A percentile compares a stretch with the other conserved stretches of the same genome.
phyloP scores from a whole-genome alignment of 108 stramenopile genomes.

The Cyclotella sp. region DNA sequence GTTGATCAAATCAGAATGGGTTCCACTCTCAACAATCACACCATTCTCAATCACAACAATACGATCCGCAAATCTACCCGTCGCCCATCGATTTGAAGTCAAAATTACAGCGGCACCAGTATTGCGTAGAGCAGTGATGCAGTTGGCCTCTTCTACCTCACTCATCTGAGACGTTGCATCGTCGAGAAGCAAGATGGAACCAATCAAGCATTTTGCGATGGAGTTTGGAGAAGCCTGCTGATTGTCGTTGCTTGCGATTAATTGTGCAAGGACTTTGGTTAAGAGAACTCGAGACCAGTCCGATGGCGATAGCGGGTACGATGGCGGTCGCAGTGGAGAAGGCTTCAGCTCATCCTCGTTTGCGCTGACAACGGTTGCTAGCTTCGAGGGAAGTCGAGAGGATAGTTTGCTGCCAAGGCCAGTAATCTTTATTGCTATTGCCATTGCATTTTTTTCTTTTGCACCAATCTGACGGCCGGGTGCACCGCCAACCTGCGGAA shows the following conservation, averaged over 20 bases:
- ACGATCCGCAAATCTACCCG: constrained; percentile 82
- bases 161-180: constrained; percentile 74
- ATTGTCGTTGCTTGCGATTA: constrained; percentile 81
- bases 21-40: constrained; percentile 83
- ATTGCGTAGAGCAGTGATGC: constrained; percentile 66
- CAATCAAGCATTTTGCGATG: constrained; percentile 73
- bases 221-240: constrained; percentile 56
- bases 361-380: constrained; percentile 77
- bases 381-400: constrained; percentile 72
- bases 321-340: constrained; percentile 63
- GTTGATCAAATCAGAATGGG: constrained; percentile 77
- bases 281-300: constrained; percentile 88
- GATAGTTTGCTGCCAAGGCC: constrained; percentile 69
- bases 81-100: constrained; percentile 80
- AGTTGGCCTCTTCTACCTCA: constrained; percentile 78
- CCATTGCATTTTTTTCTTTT: constrained; percentile 66
- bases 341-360: constrained; percentile 84
- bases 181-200: constrained; percentile 83
- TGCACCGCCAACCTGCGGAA: constrained; percentile 33
- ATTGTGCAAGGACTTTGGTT: constrained; percentile 76
- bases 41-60: constrained; percentile 83
- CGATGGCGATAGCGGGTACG: constrained; percentile 68
- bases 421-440: constrained; percentile 78
- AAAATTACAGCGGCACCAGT: constrained; percentile 84
- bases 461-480: constrained; percentile 29